Conservation (phyloP, 495 filamentous ascomycete genomes). For the Tuber borchii region DNA sequence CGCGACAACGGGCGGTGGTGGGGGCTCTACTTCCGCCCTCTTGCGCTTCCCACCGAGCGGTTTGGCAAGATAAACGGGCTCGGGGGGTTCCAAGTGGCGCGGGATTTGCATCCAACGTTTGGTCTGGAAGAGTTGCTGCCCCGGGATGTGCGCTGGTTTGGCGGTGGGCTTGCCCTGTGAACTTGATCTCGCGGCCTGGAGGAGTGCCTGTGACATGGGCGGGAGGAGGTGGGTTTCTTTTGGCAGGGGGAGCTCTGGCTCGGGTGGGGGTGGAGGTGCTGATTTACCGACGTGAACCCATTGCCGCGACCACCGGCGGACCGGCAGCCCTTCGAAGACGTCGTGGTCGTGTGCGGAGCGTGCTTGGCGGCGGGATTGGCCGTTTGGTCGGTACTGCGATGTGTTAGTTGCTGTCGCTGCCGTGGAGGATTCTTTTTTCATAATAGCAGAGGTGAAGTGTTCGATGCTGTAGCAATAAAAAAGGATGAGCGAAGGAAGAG, state of each 20-base stretch:
- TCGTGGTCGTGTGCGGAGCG: slow-evolving; percentile 81
- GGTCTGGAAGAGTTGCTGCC: slow-evolving; percentile 58
- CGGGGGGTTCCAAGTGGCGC: slow-evolving; percentile 65
- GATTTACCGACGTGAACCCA: slow-evolving; percentile 56
- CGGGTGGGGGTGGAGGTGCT: slow-evolving; percentile 49
- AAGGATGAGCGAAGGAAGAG: not conserved
- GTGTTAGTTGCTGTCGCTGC: not conserved
- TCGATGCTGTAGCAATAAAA: slow-evolving; percentile 14
- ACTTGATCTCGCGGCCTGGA: slow-evolving; percentile 72
- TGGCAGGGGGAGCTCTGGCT: slow-evolving; percentile 66
- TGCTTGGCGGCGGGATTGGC: slow-evolving; percentile 63
- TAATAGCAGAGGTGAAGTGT: slow-evolving; percentile 21
- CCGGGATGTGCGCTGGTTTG: slow-evolving; percentile 45
- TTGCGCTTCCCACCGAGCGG: slow-evolving; percentile 64
- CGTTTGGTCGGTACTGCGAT: slow-evolving; percentile 52
- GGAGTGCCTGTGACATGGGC: slow-evolving; percentile 71
- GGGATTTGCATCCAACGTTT: slow-evolving; percentile 74
- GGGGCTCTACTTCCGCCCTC: slow-evolving; percentile 59
- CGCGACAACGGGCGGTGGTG: slow-evolving; percentile 56
- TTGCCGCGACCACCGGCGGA: slow-evolving; percentile 81
- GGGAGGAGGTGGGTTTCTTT: slow-evolving; percentile 76
- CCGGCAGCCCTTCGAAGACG: slow-evolving; percentile 87
- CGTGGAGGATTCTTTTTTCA: slow-evolving; percentile 13
- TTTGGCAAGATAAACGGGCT: slow-evolving; percentile 79
- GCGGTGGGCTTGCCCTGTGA: slow-evolving; percentile 57